A percentile compares a stretch with the other conserved stretches of the same genome.
phyloP scores from a whole-genome alignment of 1,284 basidiomycete genomes.

The Sanghuangporus sanghuang region DNA sequence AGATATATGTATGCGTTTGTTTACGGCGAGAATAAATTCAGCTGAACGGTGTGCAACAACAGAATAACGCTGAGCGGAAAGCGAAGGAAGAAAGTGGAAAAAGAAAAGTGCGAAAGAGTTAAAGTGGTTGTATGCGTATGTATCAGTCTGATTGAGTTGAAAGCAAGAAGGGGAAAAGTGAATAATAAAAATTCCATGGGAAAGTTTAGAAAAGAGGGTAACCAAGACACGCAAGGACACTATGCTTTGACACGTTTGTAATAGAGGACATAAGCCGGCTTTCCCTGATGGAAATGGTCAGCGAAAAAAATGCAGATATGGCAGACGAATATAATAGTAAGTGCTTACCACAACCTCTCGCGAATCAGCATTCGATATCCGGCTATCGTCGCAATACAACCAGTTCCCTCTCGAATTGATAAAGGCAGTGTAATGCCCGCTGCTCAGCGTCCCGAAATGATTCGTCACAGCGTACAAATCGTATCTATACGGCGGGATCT shows the following conservation, averaged over 20 bases:
- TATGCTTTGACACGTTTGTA: slow-evolving; percentile 68
- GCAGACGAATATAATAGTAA: neutral
- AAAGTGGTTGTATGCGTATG: neutral
- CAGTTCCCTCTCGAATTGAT: slow-evolving; percentile 76
- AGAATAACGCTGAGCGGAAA: too few relatives aligned
- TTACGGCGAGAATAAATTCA: too few relatives aligned
- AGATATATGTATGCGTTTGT: too few relatives aligned
- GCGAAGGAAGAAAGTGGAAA: too few relatives aligned
- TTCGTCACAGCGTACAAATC: slow-evolving; percentile 90
- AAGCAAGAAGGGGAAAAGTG: neutral
- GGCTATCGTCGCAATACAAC: slow-evolving; percentile 87
- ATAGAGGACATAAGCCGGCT: slow-evolving; percentile 84
- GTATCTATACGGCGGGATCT: slow-evolving; percentile 81
- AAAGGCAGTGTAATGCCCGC: slow-evolving; percentile 90
- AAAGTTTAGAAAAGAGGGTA: neutral
- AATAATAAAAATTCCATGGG: neutral
- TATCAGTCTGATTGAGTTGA: neutral
- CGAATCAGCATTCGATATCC: slow-evolving; percentile 61
- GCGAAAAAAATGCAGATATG: neutral
- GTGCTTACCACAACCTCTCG: slow-evolving; percentile 80
- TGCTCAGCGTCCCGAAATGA: slow-evolving; percentile 86
- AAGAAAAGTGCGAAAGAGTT: too few relatives aligned
- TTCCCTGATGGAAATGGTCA: slow-evolving; percentile 47
- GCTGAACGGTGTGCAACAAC: too few relatives aligned
- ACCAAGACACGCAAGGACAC: neutral